Percentiles rank a stretch among this genome's conserved stretches.
Conservation (phyloP, 2,329 filamentous ascomycete species). For the Ascochyta lentis region DNA sequence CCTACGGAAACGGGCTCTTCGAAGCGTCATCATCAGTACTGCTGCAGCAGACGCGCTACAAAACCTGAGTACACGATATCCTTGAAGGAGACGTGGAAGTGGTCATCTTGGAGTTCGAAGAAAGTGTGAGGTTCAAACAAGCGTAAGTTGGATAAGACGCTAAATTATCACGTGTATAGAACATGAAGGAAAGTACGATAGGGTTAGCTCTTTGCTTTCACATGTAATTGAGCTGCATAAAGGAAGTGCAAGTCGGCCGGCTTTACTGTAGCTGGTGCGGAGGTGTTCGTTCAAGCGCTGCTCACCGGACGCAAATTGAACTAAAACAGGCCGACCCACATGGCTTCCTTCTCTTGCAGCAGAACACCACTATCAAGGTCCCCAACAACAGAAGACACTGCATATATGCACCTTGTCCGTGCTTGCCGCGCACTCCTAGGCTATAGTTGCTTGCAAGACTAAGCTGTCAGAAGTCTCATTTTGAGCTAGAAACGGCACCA, state of each 20-base stretch:
- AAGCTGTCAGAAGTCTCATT: not conserved
- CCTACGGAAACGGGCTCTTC: not conserved
- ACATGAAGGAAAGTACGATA: not conserved
- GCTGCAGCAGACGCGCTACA: not conserved
- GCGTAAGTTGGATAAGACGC: not conserved
- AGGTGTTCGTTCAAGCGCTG: slow-evolving; percentile 1
- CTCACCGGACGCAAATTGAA: slow-evolving; percentile 10
- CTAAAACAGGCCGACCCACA: slow-evolving; percentile 10
- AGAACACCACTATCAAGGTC: slow-evolving; percentile 6
- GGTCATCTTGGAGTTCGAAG: not conserved
- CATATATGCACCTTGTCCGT: not conserved
- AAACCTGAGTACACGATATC: not conserved
- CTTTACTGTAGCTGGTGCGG: not conserved
- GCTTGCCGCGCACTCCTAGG: not conserved
- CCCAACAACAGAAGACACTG: not conserved
- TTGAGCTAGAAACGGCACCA: not conserved
- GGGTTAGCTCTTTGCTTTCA: not conserved
- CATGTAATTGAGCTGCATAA: not conserved
- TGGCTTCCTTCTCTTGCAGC: slow-evolving; percentile 7
- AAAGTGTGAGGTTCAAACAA: slow-evolving; percentile 12
- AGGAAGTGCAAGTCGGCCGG: not conserved
- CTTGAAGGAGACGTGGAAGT: not conserved
- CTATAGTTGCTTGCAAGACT: not conserved
- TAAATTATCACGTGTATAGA: not conserved
- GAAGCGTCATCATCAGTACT: not conserved